Evolutionary conservation across 2,329 filamentous ascomycete species (phyloP).

Genomic region (Botryotinia convoluta): DNA sequence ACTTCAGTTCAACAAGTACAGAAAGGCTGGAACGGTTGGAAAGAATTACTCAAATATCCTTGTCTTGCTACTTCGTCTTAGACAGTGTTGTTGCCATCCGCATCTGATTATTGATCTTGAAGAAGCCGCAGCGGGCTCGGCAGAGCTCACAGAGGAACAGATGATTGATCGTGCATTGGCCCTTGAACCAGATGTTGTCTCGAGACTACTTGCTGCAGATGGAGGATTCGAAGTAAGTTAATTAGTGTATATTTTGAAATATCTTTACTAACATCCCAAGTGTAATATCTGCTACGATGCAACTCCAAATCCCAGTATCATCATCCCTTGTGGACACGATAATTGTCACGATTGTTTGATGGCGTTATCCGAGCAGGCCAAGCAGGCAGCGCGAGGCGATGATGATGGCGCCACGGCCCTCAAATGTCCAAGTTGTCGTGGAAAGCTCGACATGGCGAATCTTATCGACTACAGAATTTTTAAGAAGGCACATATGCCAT

Average conservation of each 20-base stretch:
- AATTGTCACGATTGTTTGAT: slow-evolving; percentile 75
- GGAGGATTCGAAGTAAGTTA: slow-evolving; percentile 47
- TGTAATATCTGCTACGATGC: slow-evolving; percentile 82
- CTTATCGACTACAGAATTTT: slow-evolving; percentile 75
- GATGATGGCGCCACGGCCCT: slow-evolving; percentile 46
- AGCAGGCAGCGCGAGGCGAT: slow-evolving; percentile 49
- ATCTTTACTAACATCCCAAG: slow-evolving; percentile 40
- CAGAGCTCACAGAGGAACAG: slow-evolving; percentile 21
- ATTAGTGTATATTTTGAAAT: neutral
- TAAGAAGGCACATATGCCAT: slow-evolving; percentile 65
- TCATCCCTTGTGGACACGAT: slow-evolving; percentile 80
- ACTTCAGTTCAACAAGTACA: slow-evolving; percentile 72
- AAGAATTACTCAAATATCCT: slow-evolving; percentile 77
- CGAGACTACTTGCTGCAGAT: slow-evolving; percentile 53
- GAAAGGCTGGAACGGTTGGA: slow-evolving; percentile 64
- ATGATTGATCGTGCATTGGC: slow-evolving; percentile 61
- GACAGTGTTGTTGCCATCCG: slow-evolving; percentile 78
- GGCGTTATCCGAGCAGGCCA: slow-evolving; percentile 61
- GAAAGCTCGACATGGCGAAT: slow-evolving; percentile 60
- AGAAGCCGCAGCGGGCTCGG: slow-evolving; percentile 30
- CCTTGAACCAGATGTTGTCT: slow-evolving; percentile 59
- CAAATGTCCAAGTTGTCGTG: slow-evolving; percentile 74
- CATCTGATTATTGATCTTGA: slow-evolving; percentile 67
- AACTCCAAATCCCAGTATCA: slow-evolving; percentile 70
- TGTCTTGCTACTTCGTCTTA: slow-evolving; percentile 74